phyloP scores from a whole-genome alignment of 306 rosid genomes.

The Lathyrus aphaca region DNA sequence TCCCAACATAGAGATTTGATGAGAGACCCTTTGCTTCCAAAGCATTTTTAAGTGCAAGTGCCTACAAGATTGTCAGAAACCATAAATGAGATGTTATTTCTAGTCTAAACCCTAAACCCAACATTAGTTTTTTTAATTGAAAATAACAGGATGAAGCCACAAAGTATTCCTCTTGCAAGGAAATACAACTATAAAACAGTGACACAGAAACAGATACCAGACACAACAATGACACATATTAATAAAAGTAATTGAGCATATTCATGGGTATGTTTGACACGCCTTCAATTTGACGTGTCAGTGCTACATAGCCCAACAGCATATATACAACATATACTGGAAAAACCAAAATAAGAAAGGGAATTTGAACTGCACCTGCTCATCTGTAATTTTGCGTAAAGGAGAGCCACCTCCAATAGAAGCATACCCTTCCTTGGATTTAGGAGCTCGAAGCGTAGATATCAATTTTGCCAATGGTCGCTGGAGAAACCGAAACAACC shows the following conservation, averaged over 20 bases:
- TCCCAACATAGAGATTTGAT: conserved; percentile 84
- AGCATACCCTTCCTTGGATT: conserved; percentile 98
- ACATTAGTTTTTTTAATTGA: neutral
- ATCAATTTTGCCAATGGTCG: conserved; percentile 83
- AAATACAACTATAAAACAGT: neutral
- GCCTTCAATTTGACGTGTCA: neutral
- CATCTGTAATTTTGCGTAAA: conserved; percentile 88
- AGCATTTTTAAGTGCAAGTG: conserved; percentile 79
- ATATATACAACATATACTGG: conserved; percentile 18
- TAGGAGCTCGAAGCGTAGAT: conserved; percentile 90
- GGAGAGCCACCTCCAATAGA: conserved; percentile 99
- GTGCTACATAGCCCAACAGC: neutral
- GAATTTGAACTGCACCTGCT: conserved; percentile 65
- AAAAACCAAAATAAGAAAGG: conserved; percentile 5
- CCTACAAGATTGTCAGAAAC: conserved; percentile 55
- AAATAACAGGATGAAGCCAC: conserved; percentile 6
- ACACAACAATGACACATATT: neutral
- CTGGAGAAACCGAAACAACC: conserved; percentile 84
- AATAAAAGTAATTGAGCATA: neutral
- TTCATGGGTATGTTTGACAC: neutral
- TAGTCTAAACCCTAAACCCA: conserved; percentile 24
- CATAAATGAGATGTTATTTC: conserved; percentile 22
- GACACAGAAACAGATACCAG: neutral
- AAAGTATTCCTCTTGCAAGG: conserved; percentile 23
- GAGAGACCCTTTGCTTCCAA: conserved; percentile 78